phyloP scores from a whole-genome alignment of 441 rosid species.

The Corymbia citriodora region DNA sequence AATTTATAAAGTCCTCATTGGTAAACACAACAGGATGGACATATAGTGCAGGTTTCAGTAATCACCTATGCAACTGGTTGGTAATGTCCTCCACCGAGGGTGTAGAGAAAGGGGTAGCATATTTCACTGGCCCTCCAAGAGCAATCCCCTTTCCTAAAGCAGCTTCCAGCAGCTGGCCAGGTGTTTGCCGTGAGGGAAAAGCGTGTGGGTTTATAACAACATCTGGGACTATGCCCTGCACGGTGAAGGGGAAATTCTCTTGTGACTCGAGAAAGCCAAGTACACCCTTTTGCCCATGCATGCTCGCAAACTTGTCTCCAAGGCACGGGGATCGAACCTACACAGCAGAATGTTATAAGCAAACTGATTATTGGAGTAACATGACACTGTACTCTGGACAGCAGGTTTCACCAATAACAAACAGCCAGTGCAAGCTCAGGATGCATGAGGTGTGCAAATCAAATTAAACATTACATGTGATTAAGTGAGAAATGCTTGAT shows the following conservation, averaged over 20 bases:
- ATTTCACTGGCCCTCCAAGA: conserved; percentile 43
- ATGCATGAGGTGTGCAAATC: not conserved
- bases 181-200: conserved; percentile 97
- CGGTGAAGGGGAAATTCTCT: conserved; percentile 88
- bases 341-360: not conserved
- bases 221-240: conserved; percentile 92
- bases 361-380: not conserved
- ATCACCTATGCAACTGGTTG: conserved; percentile 83
- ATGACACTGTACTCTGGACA: not conserved
- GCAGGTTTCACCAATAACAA: not conserved
- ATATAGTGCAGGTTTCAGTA: not conserved
- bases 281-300: conserved; percentile 99
- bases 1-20: not conserved
- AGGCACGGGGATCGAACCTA: conserved; percentile 91
- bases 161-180: conserved; percentile 94
- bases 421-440: not conserved
- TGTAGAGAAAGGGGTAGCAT: conserved; percentile 94
- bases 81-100: conserved; percentile 61
- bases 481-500: not conserved
- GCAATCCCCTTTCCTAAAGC: conserved; percentile 93
- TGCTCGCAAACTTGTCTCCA: conserved; percentile 97
- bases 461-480: not conserved
- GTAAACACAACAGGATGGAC: not conserved
- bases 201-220: conserved; percentile 90
- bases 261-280: conserved; percentile 88